Conservation (phyloP, 176 grass and related monocot genomes). For the Areca catechu region DNA sequence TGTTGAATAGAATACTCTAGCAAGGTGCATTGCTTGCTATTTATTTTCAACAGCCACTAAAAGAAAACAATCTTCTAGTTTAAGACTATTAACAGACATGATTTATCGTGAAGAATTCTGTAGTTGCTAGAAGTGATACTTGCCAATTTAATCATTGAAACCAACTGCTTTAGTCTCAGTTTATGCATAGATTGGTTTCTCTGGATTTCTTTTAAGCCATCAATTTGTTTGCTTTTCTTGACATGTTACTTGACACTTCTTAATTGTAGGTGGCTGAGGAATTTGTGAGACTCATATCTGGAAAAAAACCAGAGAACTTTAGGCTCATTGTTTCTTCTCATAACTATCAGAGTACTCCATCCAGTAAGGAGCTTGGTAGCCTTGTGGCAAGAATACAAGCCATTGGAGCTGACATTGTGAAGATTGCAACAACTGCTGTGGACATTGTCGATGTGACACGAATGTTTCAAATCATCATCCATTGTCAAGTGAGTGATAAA, state of each 20-base stretch:
- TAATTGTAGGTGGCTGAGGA: slow-evolving; percentile 63
- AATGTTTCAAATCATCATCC: slow-evolving; percentile 75
- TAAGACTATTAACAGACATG: too few species aligned
- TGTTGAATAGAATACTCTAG: too few species aligned
- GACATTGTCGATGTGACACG: slow-evolving; percentile 76
- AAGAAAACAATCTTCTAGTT: too few species aligned
- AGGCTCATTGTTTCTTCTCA: slow-evolving; percentile 92
- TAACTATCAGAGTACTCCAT: slow-evolving; percentile 82
- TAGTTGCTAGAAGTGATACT: too few species aligned
- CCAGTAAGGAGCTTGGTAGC: slow-evolving; percentile 47
- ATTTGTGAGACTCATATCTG: slow-evolving; percentile 65
- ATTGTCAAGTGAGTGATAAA: slow-evolving; percentile 52
- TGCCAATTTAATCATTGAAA: too few species aligned
- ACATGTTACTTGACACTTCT: neutral
- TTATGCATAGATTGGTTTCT: too few species aligned
- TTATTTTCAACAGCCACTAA: too few species aligned
- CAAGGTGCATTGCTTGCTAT: too few species aligned
- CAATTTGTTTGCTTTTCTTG: too few species aligned
- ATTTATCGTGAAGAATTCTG: too few species aligned
- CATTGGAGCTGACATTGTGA: slow-evolving; percentile 84
- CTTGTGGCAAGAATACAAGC: slow-evolving; percentile 67
- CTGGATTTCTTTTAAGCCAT: too few species aligned
- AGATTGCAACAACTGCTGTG: slow-evolving; percentile 79
- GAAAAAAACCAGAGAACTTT: slow-evolving; percentile 71
- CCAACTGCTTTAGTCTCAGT: too few species aligned